phyloP scores from a whole-genome alignment of 2,329 filamentous ascomycete genomes.

The Alternaria ethzedia region DNA sequence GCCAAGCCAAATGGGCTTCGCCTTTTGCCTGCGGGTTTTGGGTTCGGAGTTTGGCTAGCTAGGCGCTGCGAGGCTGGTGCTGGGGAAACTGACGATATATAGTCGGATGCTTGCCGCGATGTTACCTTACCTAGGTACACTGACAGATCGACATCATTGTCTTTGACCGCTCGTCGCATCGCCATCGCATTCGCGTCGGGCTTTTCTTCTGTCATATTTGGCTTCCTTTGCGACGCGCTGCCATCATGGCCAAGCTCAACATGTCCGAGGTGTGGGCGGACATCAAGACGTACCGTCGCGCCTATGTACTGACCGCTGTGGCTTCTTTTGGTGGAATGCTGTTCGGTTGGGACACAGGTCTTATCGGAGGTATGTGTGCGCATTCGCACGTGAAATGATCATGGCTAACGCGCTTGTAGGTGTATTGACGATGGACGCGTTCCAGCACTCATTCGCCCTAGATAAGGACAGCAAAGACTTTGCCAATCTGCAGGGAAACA shows the following conservation, averaged over 20 bases:
- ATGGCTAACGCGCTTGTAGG: constrained; percentile 24
- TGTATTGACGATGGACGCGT: constrained; percentile 52
- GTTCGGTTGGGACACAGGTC: constrained; percentile 48
- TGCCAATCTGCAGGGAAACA: constrained; percentile 52
- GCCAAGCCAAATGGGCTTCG: background rate
- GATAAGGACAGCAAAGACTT: constrained; percentile 41
- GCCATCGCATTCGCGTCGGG: background rate
- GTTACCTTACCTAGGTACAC: background rate
- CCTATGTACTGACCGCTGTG: constrained; percentile 51
- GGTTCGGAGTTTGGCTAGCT: background rate
- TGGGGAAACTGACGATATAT: constrained; percentile 2
- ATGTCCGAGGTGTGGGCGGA: constrained; percentile 47
- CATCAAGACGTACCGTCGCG: constrained; percentile 49
- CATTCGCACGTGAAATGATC: background rate
- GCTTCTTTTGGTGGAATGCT: constrained; percentile 51
- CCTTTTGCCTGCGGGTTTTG: constrained; percentile 9
- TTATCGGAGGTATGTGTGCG: constrained; percentile 34
- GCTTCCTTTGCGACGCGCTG: background rate
- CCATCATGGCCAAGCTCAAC: constrained; percentile 41
- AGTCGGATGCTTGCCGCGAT: background rate
- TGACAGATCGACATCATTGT: background rate
- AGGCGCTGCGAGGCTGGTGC: background rate
- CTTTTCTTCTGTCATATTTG: background rate
- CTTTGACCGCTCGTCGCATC: background rate
- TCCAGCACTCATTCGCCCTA: constrained; percentile 52